Conservation (phyloP, 192 early-diverging fungal species). For the Rhizophagus prolifer region DNA sequence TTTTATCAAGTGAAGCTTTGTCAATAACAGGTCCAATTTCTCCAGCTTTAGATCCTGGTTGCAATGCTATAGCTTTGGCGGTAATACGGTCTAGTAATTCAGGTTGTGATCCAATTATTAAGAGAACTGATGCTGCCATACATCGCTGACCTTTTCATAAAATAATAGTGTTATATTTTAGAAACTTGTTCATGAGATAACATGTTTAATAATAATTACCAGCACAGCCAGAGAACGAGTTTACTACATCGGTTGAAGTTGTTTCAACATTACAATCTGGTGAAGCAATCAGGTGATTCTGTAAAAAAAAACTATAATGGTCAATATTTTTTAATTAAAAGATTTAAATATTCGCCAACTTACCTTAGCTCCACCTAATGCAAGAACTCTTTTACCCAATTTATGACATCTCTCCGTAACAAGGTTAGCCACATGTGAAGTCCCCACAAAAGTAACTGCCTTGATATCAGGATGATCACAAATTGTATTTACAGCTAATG, state of each 20-base stretch:
- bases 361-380: slow-evolving; percentile 67
- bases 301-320: background rate
- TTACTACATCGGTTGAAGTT: slow-evolving; percentile 76
- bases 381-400: slow-evolving; percentile 69
- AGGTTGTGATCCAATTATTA: slow-evolving; percentile 69
- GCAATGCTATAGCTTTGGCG: slow-evolving; percentile 52
- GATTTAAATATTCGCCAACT: background rate
- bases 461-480: slow-evolving; percentile 60
- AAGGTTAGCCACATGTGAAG: slow-evolving; percentile 70
- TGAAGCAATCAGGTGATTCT: slow-evolving; percentile 78
- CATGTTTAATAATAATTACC: slow-evolving; percentile 31
- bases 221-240: slow-evolving; percentile 73
- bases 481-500: slow-evolving; percentile 52
- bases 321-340: slow-evolving; percentile 20
- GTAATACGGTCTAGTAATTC: slow-evolving; percentile 64
- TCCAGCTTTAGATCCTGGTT: slow-evolving; percentile 51
- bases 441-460: slow-evolving; percentile 81
- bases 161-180: background rate
- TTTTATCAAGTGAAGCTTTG: slow-evolving; percentile 56
- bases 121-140: slow-evolving; percentile 73
- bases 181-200: background rate
- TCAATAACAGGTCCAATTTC: slow-evolving; percentile 81
- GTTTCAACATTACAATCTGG: slow-evolving; percentile 77
- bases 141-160: slow-evolving; percentile 60
- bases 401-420: slow-evolving; percentile 47